Percentiles rank a stretch among this genome's conserved stretches.
Evolutionary conservation across 352 stramenopile species (phyloP).

Genomic region (Elongisporangium prolatum): DNA sequence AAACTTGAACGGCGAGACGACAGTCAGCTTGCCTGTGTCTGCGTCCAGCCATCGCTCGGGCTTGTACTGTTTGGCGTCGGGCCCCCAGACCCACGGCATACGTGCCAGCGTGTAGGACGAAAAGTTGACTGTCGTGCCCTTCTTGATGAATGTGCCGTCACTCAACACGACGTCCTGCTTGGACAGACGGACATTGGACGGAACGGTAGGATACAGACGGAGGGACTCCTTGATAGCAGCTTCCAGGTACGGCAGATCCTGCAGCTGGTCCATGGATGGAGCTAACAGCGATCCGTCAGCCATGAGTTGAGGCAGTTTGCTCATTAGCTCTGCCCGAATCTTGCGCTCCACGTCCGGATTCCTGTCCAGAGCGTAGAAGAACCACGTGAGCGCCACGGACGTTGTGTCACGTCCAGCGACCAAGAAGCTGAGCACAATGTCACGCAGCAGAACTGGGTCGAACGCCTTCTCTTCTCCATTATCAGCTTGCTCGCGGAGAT

Average conservation of each 20-base stretch:
- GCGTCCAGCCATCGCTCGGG: constrained; percentile 30
- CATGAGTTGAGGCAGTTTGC: constrained; percentile 1
- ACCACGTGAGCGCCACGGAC: constrained; percentile 44
- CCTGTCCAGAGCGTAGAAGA: constrained; percentile 37
- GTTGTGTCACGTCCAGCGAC: constrained; percentile 61
- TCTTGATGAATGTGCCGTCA: constrained; percentile 20
- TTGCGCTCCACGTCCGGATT: constrained; percentile 32
- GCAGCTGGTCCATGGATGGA: constrained; percentile 5
- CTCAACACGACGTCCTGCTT: constrained; percentile 23
- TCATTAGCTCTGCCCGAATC: constrained; percentile 20
- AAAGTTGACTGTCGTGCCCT: constrained; percentile 17
- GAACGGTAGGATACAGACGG: constrained; percentile 9
- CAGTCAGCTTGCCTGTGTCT: constrained; percentile 7
- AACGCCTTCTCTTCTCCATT: constrained; percentile 6
- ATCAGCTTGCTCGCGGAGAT: constrained; percentile 10
- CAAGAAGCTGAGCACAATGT: constrained; percentile 62
- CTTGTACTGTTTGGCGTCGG: constrained; percentile 24
- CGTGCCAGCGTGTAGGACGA: constrained; percentile 24
- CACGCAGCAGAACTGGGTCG: constrained; percentile 30
- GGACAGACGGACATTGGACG: constrained; percentile 15
- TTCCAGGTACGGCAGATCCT: constrained; percentile 6
- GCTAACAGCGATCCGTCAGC: neutral
- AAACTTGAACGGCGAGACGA: constrained; percentile 33
- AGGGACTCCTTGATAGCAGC: constrained; percentile 13
- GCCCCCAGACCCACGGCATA: constrained; percentile 20